These are phyloP conservation scores for Glomus cerebriforme DNA, from an alignment of 192 early-diverging fungal genomes.

Conservation along the genomic window DNA sequence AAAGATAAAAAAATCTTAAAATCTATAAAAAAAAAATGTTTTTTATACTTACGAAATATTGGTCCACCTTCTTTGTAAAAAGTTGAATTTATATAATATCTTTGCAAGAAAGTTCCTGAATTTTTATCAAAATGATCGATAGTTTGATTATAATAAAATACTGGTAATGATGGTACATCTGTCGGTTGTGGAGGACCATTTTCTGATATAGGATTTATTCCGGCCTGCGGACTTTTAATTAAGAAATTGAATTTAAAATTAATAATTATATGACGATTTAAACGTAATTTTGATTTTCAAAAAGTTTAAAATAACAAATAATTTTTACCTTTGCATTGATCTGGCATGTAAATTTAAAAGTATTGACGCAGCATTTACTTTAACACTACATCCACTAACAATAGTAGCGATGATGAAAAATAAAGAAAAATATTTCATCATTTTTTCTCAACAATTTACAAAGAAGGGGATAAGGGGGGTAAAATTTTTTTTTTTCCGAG, in stretches of 20 bases:
- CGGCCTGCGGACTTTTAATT: background rate
- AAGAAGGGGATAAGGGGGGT: too few relatives aligned
- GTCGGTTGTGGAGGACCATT: background rate
- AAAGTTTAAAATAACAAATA: background rate
- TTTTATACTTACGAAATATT: conserved; percentile 6
- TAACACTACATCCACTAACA: background rate
- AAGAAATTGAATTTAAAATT: background rate
- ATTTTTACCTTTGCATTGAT: background rate
- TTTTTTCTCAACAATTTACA: background rate
- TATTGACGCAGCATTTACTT: background rate
- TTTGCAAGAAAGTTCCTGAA: conserved; percentile 2
- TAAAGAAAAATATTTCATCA: background rate
- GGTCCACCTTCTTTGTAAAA: conserved; percentile 29
- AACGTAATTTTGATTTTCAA: background rate
- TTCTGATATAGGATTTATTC: background rate
- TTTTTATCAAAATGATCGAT: conserved; percentile 18
- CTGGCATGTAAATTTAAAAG: background rate
- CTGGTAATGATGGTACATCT: background rate
- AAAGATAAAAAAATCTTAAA: background rate
- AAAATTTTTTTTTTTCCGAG: too few relatives aligned
- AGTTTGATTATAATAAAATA: conserved; percentile 23
- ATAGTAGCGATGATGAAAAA: background rate
- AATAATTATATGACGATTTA: background rate
- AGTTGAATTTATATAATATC: conserved; percentile 26
- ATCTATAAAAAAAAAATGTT: background rate